These are phyloP conservation scores for Lineolata rhizophorae DNA, from an alignment of 495 filamentous ascomycete species.

Conservation along the genomic window DNA sequence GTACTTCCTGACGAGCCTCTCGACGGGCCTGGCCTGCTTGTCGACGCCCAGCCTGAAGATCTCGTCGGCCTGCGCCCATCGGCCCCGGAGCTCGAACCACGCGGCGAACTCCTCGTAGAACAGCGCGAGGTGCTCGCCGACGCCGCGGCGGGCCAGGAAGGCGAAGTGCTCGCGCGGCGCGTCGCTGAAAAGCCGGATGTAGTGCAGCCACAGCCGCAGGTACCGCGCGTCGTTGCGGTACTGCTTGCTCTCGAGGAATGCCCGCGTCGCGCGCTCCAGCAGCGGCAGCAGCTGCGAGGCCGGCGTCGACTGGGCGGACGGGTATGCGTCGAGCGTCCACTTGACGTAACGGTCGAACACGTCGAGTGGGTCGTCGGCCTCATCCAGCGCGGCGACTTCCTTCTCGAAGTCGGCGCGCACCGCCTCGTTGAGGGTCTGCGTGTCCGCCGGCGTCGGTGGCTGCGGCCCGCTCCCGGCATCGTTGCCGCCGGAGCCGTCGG, in stretches of 20 bases:
- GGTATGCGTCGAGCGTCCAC: conserved; percentile 90
- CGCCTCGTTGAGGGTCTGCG: conserved; percentile 51
- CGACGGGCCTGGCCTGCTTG: conserved; percentile 60
- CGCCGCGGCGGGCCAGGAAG: conserved; percentile 68
- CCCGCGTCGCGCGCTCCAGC: conserved; percentile 77
- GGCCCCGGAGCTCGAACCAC: conserved; percentile 66
- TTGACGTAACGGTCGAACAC: conserved; percentile 91
- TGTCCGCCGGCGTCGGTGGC: conserved; percentile 39
- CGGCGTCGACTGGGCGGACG: conserved; percentile 75
- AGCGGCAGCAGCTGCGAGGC: conserved; percentile 74
- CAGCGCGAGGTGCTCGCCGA: conserved; percentile 74
- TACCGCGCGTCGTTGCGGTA: conserved; percentile 94
- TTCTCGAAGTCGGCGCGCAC: conserved; percentile 69
- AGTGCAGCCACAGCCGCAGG: conserved; percentile 79
- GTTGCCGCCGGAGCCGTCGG: too few species aligned
- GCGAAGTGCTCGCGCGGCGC: conserved; percentile 79
- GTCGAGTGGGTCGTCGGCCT: conserved; percentile 88
- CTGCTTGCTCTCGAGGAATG: conserved; percentile 60
- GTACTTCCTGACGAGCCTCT: conserved; percentile 69
- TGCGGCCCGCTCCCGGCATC: too few species aligned
- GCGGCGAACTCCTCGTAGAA: conserved; percentile 95
- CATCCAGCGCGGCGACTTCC: conserved; percentile 52
- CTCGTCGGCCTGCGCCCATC: conserved; percentile 86
- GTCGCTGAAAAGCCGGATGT: conserved; percentile 82
- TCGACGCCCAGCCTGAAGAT: conserved; percentile 78